A percentile compares a stretch with the other conserved stretches of the same genome.
These are phyloP conservation scores for Mycena crocata DNA, from an alignment of 768 basidiomycete genomes.

Conservation along the genomic window DNA sequence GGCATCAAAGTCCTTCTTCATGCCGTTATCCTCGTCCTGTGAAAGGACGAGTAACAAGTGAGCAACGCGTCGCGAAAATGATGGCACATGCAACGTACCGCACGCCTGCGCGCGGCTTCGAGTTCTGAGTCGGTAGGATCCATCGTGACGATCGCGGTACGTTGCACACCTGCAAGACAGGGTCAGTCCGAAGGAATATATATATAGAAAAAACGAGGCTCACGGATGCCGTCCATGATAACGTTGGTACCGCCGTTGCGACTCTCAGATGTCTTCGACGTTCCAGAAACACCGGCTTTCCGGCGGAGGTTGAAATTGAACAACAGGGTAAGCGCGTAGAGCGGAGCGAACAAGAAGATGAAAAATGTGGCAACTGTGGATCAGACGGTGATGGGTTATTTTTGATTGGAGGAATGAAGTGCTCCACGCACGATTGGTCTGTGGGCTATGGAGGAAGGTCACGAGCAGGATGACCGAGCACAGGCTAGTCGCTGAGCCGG, in stretches of 20 bases:
- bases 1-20: background rate
- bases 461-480: background rate
- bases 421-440: conserved; percentile 3
- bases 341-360: conserved; percentile 6
- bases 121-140: background rate
- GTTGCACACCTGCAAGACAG: background rate
- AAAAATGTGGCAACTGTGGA: conserved; percentile 14
- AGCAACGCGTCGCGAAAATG: background rate
- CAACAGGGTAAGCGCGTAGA: conserved; percentile 2
- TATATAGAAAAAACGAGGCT: too few species aligned
- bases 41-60: background rate
- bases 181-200: too few species aligned
- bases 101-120: background rate
- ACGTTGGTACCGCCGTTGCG: conserved; percentile 4
- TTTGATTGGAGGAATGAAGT: background rate
- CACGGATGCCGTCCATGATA: conserved; percentile 7
- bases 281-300: background rate
- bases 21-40: background rate
- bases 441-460: background rate
- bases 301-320: conserved; percentile 10
- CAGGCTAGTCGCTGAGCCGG: background rate
- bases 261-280: conserved; percentile 5
- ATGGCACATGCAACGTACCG: background rate
- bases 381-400: background rate
- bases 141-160: conserved; percentile 14